A percentile compares a stretch with the other conserved stretches of the same genome.
Evolutionary conservation across 2,329 filamentous ascomycete species (phyloP).

Genomic region (Exophiala lecanii-corni): DNA sequence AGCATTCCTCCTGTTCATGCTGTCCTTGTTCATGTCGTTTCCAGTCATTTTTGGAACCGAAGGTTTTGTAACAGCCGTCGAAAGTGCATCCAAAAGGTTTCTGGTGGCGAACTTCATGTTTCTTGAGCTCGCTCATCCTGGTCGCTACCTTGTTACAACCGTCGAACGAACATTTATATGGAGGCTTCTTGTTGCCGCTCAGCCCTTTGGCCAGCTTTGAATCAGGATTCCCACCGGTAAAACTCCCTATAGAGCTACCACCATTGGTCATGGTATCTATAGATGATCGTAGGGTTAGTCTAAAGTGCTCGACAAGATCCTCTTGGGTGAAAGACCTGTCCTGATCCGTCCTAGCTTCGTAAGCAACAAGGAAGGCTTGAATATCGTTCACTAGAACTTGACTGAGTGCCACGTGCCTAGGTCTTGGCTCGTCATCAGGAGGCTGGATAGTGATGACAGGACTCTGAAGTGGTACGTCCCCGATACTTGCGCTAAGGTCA

Average conservation of each 20-base stretch:
- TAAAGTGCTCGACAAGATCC: constrained; percentile 12
- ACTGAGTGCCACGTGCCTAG: not conserved
- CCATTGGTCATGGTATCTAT: constrained; percentile 9
- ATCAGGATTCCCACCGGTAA: constrained; percentile 1
- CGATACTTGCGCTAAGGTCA: not conserved
- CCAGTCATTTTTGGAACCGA: constrained; percentile 94
- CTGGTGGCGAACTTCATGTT: constrained; percentile 76
- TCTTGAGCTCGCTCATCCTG: constrained; percentile 49
- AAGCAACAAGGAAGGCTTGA: constrained; percentile 9
- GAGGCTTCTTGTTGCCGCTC: constrained; percentile 1
- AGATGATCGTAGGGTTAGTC: constrained; percentile 4
- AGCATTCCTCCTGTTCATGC: constrained; percentile 67
- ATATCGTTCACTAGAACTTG: constrained; percentile 16
- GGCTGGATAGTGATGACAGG: constrained; percentile 8
- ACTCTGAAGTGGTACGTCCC: constrained; percentile 1
- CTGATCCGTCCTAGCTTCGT: constrained; percentile 6
- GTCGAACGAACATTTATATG: constrained; percentile 8
- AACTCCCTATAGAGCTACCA: constrained; percentile 8
- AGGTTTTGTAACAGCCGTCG: constrained; percentile 61
- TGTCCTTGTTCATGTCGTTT: constrained; percentile 83
- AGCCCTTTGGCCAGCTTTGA: not conserved
- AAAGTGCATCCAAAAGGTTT: constrained; percentile 81
- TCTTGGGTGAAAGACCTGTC: constrained; percentile 6
- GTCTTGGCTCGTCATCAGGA: constrained; percentile 3
- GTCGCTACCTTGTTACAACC: constrained; percentile 18